A percentile compares a stretch with the other conserved stretches of the same genome.
Evolutionary conservation across 2,329 filamentous ascomycete species (phyloP).

Genomic region (Gnomoniopsis sp.): DNA sequence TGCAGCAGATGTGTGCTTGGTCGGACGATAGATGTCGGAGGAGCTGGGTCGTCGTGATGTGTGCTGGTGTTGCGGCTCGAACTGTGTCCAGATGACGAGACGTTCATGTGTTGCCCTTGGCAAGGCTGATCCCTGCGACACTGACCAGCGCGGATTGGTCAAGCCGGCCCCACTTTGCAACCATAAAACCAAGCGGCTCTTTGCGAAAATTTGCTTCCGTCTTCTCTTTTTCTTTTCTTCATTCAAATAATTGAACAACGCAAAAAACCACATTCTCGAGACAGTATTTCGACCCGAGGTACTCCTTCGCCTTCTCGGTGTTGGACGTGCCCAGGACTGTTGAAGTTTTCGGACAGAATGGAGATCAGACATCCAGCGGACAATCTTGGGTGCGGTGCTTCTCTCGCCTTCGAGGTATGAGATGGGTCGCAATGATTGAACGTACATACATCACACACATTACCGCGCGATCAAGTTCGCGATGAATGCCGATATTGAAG

Average conservation of each 20-base stretch:
- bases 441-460: conserved; percentile 35
- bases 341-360: conserved; percentile 44
- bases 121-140: neutral
- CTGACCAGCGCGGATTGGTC: neutral
- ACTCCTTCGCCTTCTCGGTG: conserved; percentile 22
- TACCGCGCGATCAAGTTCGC: too few relatives aligned
- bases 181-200: conserved; percentile 5
- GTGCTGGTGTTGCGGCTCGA: neutral
- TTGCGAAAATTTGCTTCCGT: conserved; percentile 19
- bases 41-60: neutral
- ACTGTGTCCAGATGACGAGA: conserved; percentile 1
- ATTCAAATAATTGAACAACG: conserved; percentile 41
- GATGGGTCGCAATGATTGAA: conserved; percentile 50
- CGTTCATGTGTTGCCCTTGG: neutral
- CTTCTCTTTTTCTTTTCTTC: conserved; percentile 29
- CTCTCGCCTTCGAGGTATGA: conserved; percentile 35
- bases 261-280: conserved; percentile 46
- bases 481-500: too few relatives aligned
- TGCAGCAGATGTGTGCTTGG: neutral
- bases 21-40: neutral
- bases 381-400: conserved; percentile 52
- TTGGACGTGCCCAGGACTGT: conserved; percentile 39
- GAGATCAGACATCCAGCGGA: conserved; percentile 42
- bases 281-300: conserved; percentile 41
- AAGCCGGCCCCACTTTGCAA: neutral